Percentiles rank a stretch among this genome's conserved stretches.
These are phyloP conservation scores for Phialemoniopsis sp. DNA, from an alignment of 2,329 filamentous ascomycete species.

Conservation along the genomic window DNA sequence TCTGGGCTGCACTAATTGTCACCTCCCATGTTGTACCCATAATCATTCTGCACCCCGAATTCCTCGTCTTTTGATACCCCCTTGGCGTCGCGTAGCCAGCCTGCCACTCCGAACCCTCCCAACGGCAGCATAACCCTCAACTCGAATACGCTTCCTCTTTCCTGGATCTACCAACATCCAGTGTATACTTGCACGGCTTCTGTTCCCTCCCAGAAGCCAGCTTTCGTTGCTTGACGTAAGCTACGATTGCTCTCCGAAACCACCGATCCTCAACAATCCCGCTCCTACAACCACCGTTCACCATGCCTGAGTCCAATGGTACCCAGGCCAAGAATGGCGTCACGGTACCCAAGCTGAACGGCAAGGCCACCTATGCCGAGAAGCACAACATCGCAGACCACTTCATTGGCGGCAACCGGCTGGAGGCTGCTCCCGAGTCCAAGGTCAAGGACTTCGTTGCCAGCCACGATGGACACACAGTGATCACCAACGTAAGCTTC, in stretches of 20 bases:
- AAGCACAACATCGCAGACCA: constrained; percentile 83
- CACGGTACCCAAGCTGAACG: constrained; percentile 50
- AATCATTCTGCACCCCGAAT: neutral
- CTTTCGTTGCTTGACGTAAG: neutral
- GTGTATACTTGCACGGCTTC: constrained; percentile 1
- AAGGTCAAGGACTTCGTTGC: constrained; percentile 96
- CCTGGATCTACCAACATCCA: neutral
- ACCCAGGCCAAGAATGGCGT: constrained; percentile 36
- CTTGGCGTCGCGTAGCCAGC: neutral
- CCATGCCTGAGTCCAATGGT: constrained; percentile 45
- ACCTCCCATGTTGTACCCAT: neutral
- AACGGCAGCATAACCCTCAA: neutral
- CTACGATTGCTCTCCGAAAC: neutral
- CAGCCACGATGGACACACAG: constrained; percentile 86
- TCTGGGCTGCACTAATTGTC: neutral
- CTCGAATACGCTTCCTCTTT: neutral
- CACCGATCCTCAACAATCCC: neutral
- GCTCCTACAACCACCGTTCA: constrained; percentile 8
- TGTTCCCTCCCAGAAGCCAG: neutral
- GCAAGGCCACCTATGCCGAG: constrained; percentile 67
- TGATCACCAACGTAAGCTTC: constrained; percentile 87
- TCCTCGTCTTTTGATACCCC: constrained; percentile 8
- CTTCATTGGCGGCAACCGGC: constrained; percentile 92
- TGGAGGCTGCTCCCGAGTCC: constrained; percentile 76
- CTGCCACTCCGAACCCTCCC: neutral